These are phyloP conservation scores for Lasiodiplodia hormozganensis DNA, from an alignment of 2,329 filamentous ascomycete genomes.

Conservation along the genomic window DNA sequence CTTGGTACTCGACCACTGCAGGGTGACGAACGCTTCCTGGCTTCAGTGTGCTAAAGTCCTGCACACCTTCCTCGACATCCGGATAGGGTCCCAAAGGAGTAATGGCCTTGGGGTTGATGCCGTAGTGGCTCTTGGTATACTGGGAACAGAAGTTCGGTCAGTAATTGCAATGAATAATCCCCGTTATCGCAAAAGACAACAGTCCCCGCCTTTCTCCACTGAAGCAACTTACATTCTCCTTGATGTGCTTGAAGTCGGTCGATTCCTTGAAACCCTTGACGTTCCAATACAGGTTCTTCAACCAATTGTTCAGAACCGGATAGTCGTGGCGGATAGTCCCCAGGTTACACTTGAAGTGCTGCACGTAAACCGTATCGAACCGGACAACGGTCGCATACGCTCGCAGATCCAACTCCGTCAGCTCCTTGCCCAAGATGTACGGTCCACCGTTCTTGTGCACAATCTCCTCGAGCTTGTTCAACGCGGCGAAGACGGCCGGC, in stretches of 20 bases:
- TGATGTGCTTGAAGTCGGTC: conserved; percentile 72
- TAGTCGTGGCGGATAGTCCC: conserved; percentile 67
- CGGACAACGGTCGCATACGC: conserved; percentile 65
- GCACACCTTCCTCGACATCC: conserved; percentile 61
- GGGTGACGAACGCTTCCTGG: conserved; percentile 57
- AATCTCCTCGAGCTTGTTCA: conserved; percentile 65
- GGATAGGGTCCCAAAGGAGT: conserved; percentile 69
- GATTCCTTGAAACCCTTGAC: conserved; percentile 62
- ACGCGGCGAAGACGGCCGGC: conserved; percentile 62
- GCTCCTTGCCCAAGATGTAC: conserved; percentile 60
- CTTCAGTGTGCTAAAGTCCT: conserved; percentile 56
- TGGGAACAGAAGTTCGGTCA: conserved; percentile 32
- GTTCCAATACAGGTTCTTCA: conserved; percentile 66
- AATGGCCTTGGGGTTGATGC: conserved; percentile 67
- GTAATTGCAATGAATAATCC: neutral
- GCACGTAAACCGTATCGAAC: conserved; percentile 67
- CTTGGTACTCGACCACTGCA: conserved; percentile 39
- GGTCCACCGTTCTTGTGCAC: conserved; percentile 57
- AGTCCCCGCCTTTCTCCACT: neutral
- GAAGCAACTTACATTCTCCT: conserved; percentile 61
- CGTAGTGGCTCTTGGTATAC: conserved; percentile 66
- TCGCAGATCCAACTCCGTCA: conserved; percentile 67
- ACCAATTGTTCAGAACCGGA: conserved; percentile 66
- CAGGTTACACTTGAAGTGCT: conserved; percentile 72
- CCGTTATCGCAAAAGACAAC: neutral